A percentile compares a stretch with the other conserved stretches of the same genome.
Conservation (phyloP, 2,329 filamentous ascomycete genomes). For the Grosmannia huntii region DNA sequence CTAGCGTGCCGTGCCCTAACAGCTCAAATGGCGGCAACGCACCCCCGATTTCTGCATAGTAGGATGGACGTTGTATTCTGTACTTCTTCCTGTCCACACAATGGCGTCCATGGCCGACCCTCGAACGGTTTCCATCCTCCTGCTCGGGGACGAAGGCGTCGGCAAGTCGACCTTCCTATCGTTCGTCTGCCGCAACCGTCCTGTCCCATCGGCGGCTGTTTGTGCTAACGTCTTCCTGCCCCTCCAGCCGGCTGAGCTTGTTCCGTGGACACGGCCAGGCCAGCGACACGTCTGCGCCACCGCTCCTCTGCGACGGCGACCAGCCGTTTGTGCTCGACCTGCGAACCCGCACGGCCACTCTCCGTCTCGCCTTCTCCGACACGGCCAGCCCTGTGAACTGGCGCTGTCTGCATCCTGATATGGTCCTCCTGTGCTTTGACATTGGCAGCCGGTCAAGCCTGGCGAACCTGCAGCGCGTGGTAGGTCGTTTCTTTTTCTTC, state of each 20-base stretch:
- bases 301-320: constrained; percentile 42
- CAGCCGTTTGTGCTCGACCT: constrained; percentile 49
- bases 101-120: constrained; percentile 1
- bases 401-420: constrained; percentile 43
- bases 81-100: neutral
- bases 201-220: constrained; percentile 2
- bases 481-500: constrained; percentile 20
- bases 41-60: no score
- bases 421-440: constrained; percentile 48
- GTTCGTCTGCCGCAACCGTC: constrained; percentile 25
- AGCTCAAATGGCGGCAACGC: neutral
- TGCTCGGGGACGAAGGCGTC: constrained; percentile 46
- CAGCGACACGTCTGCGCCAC: constrained; percentile 27
- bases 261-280: constrained; percentile 19
- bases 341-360: constrained; percentile 29
- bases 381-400: constrained; percentile 46
- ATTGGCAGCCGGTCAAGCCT: constrained; percentile 45
- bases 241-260: constrained; percentile 36
- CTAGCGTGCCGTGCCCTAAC: neutral
- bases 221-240: neutral
- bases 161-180: constrained; percentile 51
- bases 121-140: constrained; percentile 28
- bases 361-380: constrained; percentile 47
- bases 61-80: neutral
- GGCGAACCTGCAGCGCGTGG: constrained; percentile 43